Percentiles rank a stretch among this genome's conserved stretches.
phyloP scores from a whole-genome alignment of 2,329 filamentous ascomycete species.

The Rhexocercosporidium sp. region DNA sequence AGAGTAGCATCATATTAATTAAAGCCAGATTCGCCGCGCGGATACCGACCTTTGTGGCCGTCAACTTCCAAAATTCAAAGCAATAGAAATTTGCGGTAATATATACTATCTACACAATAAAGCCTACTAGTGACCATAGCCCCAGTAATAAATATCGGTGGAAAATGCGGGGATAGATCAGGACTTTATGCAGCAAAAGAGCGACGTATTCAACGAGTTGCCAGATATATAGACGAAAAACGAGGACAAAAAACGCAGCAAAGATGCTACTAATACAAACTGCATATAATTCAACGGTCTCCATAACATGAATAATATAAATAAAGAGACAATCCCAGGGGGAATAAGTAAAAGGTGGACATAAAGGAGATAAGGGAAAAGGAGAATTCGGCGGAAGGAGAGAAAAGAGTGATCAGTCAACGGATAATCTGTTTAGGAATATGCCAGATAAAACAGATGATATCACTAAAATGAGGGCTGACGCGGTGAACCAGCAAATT shows the following conservation, averaged over 20 bases:
- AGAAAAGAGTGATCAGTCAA: no score
- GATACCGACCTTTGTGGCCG: background rate
- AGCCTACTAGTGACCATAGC: background rate
- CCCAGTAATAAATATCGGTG: background rate
- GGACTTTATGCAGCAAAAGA: background rate
- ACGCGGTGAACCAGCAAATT: no score
- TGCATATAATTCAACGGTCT: no score
- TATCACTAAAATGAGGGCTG: no score
- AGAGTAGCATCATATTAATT: background rate
- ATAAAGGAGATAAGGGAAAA: no score
- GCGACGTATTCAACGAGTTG: background rate
- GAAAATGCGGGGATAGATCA: background rate
- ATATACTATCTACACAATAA: background rate
- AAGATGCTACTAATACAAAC: no score
- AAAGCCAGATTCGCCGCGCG: background rate
- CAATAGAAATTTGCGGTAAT: background rate
- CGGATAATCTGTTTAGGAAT: no score
- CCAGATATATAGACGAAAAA: background rate
- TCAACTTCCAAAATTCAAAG: background rate
- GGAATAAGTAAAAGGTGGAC: no score
- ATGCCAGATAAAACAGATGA: no score
- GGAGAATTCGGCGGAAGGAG: no score
- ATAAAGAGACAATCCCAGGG: no score
- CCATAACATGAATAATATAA: no score
- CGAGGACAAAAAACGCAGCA: background rate